Evolutionary conservation across 768 basidiomycete genomes (phyloP), one percentile per base, ranked within the genome.

Genomic region (Plicaturopsis crispa): DNA sequence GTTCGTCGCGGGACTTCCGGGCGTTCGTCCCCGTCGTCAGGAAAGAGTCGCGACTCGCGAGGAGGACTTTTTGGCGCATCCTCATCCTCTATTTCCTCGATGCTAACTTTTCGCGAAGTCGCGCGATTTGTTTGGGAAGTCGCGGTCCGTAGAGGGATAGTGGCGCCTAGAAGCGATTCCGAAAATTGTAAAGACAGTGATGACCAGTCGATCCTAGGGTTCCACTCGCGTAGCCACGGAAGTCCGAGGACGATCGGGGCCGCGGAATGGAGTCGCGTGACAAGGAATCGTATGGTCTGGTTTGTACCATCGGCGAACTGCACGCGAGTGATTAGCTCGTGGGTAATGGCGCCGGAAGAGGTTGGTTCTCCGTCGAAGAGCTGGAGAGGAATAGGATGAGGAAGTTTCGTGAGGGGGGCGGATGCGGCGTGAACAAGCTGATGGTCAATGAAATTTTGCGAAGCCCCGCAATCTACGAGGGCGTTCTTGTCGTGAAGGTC

Each of bases 361-460:
- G 67, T 59, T 11, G 62, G 65, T 32, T 56, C 49, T 42, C 66
- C 48, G 39, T 67, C 62, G 20, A 66, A 55, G 1, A 60, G 55
- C 21, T 57, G 50, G 23, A 67, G 57, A 21, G 65, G 60, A 36
- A 60, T 40, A 11, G 62, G 60, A n/a, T n/a, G n/a, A n/a, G n/a
- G n/a, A n/a, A n/a, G n/a, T n/a, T n/a, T n/a, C n/a, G n/a, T n/a
- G n/a, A n/a, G n/a, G n/a, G n/a, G n/a, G n/a, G n/a, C n/a, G n/a
- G n/a, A n/a, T n/a, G n/a, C n/a, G n/a, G n/a, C n/a, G n/a, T n/a
- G n/a, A 36, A 36, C 35, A 36, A 22, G 24, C 6, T 7, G 8
- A 21, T 22, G 7, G 36, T 38, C 21, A 24, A 38, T 38, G 36
- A 38, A 38, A 26, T 38, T 38, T 38, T 22, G 24, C 30, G 36